Base-by-base conservation (phyloP, 371 early-diverging fungal genomes). In the Mortierella sp. region DNA sequence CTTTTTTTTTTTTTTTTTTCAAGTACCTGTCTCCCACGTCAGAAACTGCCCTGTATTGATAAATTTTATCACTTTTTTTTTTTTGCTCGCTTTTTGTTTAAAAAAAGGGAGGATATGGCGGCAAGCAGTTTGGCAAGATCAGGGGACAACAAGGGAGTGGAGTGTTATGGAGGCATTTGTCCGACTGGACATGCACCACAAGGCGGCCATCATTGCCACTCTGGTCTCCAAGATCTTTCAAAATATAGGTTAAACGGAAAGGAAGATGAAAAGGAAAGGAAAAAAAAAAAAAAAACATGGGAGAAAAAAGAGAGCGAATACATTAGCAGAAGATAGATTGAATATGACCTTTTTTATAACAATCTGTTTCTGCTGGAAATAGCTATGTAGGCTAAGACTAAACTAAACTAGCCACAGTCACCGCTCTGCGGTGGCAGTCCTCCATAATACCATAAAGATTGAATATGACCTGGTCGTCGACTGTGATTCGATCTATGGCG, bases 81-180 rank as follows among this genome's bases (percentile, higher is more conserved):
- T n/a, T 55, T 60, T 21, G 28, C 19, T 47, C 46, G 7, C 28
- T 23, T 56, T 25, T 7, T 28, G 45, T 57, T 12, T 29, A 29
- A 14, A n/a, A 45, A 11, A 60, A 71, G 72, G 89, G 89, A 29
- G 86, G 76, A 4, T 85, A 76, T 62, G 84, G 82, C 1, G 89
- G 89, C 14, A 77, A 75, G 30, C 81, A 82, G 37, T 62, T 89
- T 11, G 89, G 89, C 7, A 59, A 74, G 16, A 71, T 89, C 26
- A 75, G n/a, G 89, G 19, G 89, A 89, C 64, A 70, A 71, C 16
- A 86, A 88, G 23, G 89, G 83, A 2, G 72, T 81, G n/a, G 44
- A 77, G 87, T 25, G 89, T 88, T 0, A 83, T 83, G 45, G 86
- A 88, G 14, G 85, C 84, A 50, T 89, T 86, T 62, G 70, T 72